phyloP scores from a whole-genome alignment of 805 yeast genomes.

The Ogataea trehaloabstinens region DNA sequence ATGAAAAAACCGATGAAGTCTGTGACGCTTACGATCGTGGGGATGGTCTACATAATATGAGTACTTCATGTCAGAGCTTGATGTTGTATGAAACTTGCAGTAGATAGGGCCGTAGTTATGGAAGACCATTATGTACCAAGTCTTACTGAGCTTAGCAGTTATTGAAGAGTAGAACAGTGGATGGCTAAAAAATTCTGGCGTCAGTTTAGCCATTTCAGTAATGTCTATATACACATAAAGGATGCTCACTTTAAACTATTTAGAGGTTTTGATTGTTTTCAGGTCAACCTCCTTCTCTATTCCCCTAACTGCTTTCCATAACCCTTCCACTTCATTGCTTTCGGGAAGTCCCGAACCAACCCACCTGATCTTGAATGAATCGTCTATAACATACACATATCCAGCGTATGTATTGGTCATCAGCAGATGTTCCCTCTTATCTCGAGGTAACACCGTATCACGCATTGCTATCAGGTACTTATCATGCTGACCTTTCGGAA shows the following conservation, averaged over 20 bases:
- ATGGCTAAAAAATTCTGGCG: not conserved
- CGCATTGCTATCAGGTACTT: conserved; percentile 61
- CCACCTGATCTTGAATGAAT: conserved; percentile 79
- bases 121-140: not conserved
- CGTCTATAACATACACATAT: conserved; percentile 76
- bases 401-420: conserved; percentile 82
- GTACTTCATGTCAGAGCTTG: conserved; percentile 11
- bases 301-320: conserved; percentile 68
- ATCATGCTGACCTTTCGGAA: conserved; percentile 36
- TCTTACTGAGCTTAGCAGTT: too few species aligned
- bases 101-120: conserved; percentile 5
- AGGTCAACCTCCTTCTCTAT: conserved; percentile 45
- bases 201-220: not conserved
- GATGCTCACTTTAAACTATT: conserved; percentile 3
- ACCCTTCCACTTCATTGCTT: conserved; percentile 56
- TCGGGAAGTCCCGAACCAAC: conserved; percentile 81
- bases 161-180: too few species aligned
- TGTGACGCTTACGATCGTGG: not conserved
- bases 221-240: not conserved
- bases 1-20: conserved; percentile 1
- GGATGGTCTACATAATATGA: conserved; percentile 7
- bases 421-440: conserved; percentile 54
- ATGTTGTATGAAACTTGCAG: conserved; percentile 11
- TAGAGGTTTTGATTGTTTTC: conserved; percentile 15
- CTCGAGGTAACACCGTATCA: conserved; percentile 54